Percentiles rank a stretch among this genome's conserved stretches.
Conservation (phyloP, 2,329 filamentous ascomycete genomes). For the Trichoderma sp. region DNA sequence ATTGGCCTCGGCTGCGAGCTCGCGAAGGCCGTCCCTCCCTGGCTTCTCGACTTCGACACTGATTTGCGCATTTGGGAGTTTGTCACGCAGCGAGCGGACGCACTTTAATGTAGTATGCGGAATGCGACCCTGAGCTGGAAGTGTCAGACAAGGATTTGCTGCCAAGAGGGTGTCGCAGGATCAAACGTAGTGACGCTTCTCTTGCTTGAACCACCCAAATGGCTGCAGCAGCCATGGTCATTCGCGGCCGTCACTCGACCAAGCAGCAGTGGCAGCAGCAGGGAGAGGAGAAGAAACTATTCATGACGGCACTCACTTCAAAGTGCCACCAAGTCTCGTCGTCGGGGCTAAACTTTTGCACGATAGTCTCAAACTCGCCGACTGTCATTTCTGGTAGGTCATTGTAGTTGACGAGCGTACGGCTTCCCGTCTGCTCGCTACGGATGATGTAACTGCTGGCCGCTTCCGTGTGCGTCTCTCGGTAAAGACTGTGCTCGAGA, state of each 20-base stretch:
- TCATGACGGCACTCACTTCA: conserved; percentile 54
- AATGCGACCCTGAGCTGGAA: conserved; percentile 59
- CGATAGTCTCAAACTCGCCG: conserved; percentile 59
- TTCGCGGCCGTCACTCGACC: not conserved
- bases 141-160: conserved; percentile 22
- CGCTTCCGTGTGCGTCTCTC: conserved; percentile 56
- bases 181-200: conserved; percentile 7
- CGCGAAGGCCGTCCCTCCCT: conserved; percentile 59
- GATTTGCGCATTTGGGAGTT: conserved; percentile 52
- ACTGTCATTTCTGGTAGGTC: conserved; percentile 68
- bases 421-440: conserved; percentile 60
- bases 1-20: conserved; percentile 65
- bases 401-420: conserved; percentile 74
- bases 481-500: conserved; percentile 62
- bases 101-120: conserved; percentile 64
- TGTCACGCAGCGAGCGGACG: conserved; percentile 58
- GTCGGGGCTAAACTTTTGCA: conserved; percentile 43
- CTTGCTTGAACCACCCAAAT: not conserved
- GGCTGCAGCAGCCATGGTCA: not conserved
- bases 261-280: not conserved
- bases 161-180: conserved; percentile 1
- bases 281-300: not conserved
- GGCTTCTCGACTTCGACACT: conserved; percentile 78
- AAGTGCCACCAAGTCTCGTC: conserved; percentile 69
- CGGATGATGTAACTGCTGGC: conserved; percentile 73